A percentile compares a stretch with the other conserved stretches of the same genome.
These are phyloP conservation scores for Xylariaceae sp. DNA, from an alignment of 2,329 filamentous ascomycete genomes.

Conservation along the genomic window DNA sequence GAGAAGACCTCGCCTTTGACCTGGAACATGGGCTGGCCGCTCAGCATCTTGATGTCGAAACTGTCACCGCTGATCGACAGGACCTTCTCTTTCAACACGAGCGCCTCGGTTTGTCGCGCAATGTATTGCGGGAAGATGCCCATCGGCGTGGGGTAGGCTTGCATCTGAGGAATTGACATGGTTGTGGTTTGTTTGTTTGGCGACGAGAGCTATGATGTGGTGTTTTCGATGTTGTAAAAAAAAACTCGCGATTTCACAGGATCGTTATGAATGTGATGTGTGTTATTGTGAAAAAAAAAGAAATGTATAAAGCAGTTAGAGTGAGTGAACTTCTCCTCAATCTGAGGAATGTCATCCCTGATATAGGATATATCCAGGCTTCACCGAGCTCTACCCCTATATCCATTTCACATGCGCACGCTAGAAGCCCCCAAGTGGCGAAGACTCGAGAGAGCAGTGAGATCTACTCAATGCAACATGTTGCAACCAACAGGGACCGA, in stretches of 20 bases:
- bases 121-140: conserved; percentile 39
- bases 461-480: too few species aligned
- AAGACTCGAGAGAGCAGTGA: too few species aligned
- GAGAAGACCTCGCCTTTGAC: conserved; percentile 51
- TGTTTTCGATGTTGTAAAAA: neutral
- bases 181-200: neutral
- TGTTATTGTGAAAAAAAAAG: neutral
- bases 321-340: neutral
- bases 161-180: conserved; percentile 2
- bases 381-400: neutral
- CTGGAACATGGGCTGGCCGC: conserved; percentile 48
- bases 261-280: neutral
- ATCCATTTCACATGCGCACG: neutral
- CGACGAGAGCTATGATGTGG: neutral
- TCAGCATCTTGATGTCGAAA: conserved; percentile 55
- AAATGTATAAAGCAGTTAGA: neutral
- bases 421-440: too few species aligned
- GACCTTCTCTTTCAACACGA: conserved; percentile 57
- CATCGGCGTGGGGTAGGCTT: conserved; percentile 16
- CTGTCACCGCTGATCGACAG: conserved; percentile 57
- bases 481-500: too few species aligned
- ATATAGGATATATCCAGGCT: neutral
- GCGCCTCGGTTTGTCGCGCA: conserved; percentile 38
- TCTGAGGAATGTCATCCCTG: neutral
- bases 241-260: neutral